Base-by-base conservation (phyloP, 306 rosid genomes). In the Prunus kanzakura region DNA sequence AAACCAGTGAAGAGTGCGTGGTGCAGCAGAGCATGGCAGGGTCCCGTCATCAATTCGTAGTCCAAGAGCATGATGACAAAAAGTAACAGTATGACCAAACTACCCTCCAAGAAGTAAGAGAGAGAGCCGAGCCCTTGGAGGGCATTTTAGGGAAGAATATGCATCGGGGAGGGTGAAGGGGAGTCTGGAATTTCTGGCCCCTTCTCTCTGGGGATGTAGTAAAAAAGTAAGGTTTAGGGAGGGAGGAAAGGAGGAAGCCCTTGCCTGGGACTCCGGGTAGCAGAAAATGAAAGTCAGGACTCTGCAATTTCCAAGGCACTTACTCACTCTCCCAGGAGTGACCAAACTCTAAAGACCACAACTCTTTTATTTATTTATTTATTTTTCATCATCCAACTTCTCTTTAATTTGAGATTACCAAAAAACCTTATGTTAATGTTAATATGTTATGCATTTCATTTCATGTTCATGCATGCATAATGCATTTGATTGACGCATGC, bases 281-380 rank as follows among this genome's bases (percentile, higher is more conserved):
- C 58, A 16, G 79, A 54, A 82, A 73, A 82, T 41, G 77, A 8
- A 77, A 73, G 79, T 61, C 76, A 77, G 73, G 46, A 54, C 11
- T 56, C 14, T 67, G 10, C 85, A 72, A 82, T 78, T 82, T 46
- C 82, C 85, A 23, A 78, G 20, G 79, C 80, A 6, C 41, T 35
- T 29, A 3, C 55, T 50, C 55, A 11, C 55, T 3, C 38, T 32
- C 38, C 38, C 38, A 32, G 38, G 38, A 32, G 43, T 38, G 9
- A 38, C 14, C 49, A 9, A 15, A 16, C 15, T 18, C 49, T 30
- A 12, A 64, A 16, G 22, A 16, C 49, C 11, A 10, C 6, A 2
- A 14, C 18, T 11, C 2, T 20, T 58, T 11, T 1, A 58, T 35
- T 35, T 35, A 30, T 35, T 35, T 35, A 32, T 32, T 32, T 32